Conservation (phyloP, 768 basidiomycete species). For the Leucocoprinus leucothites region DNA sequence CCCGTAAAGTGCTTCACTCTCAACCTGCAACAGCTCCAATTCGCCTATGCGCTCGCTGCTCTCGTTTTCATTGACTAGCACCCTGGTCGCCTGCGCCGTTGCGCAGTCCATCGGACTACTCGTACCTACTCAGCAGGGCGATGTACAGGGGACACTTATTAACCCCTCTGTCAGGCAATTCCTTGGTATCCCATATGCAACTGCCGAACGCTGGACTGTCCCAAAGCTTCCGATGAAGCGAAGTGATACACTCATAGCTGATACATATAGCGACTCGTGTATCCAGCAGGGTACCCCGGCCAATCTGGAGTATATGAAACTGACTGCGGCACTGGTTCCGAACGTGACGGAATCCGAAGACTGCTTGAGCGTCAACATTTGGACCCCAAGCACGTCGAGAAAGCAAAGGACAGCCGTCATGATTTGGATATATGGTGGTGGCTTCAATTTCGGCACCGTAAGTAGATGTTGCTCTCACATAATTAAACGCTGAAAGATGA, state of each 20-base stretch:
- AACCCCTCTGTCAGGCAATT: conserved; percentile 29
- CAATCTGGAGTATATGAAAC: conserved; percentile 23
- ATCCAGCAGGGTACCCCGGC: conserved; percentile 21
- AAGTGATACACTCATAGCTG: conserved; percentile 19
- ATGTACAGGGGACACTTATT: conserved; percentile 25
- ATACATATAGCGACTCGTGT: conserved; percentile 28
- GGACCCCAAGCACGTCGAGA: conserved; percentile 24
- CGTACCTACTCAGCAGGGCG: conserved; percentile 29
- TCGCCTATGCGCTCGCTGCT: not conserved
- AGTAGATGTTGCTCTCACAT: conserved; percentile 5
- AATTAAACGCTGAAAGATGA: not conserved
- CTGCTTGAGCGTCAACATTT: conserved; percentile 36
- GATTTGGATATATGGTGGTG: conserved; percentile 37
- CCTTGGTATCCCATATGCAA: conserved; percentile 32
- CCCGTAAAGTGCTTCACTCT: too few relatives aligned
- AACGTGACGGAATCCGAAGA: conserved; percentile 31
- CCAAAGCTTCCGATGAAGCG: conserved; percentile 23
- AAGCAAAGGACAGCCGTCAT: conserved; percentile 28
- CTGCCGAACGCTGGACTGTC: conserved; percentile 30
- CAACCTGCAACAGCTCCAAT: too few relatives aligned
- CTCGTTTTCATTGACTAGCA: not conserved
- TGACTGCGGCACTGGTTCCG: conserved; percentile 21
- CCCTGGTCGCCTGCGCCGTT: not conserved
- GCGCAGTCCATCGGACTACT: conserved; percentile 17
- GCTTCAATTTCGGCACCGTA: conserved; percentile 31